These are phyloP conservation scores for Monosporozyma aquatica DNA, from an alignment of 805 yeast species.

Conservation along the genomic window DNA sequence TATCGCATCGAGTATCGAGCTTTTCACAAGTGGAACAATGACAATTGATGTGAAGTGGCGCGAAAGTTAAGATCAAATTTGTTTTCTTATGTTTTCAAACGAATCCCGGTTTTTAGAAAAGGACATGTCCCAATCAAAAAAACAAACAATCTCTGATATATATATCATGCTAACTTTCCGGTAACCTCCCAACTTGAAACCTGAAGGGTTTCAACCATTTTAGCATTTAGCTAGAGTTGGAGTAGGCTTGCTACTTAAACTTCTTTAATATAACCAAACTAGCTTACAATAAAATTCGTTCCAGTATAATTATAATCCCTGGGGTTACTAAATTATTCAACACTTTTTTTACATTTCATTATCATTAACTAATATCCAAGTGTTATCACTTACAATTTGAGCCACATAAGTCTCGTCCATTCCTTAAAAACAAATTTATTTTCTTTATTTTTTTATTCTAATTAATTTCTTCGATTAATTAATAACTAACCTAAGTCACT, in stretches of 20 bases:
- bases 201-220: constrained; percentile 1
- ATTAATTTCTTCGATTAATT: constrained; percentile 6
- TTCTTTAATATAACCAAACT: neutral
- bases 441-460: neutral
- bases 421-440: constrained; percentile 9
- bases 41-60: too few species aligned
- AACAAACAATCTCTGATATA: neutral
- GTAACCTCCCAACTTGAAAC: neutral
- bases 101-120: neutral
- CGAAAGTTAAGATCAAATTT: too few species aligned
- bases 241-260: too few species aligned
- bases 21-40: too few species aligned
- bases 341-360: neutral
- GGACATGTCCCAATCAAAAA: too few species aligned
- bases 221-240: too few species aligned
- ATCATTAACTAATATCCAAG: neutral
- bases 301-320: neutral
- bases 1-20: too few species aligned
- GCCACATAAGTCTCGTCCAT: constrained; percentile 19
- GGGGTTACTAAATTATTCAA: neutral
- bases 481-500: constrained; percentile 4
- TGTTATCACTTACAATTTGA: constrained; percentile 2
- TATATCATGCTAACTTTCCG: neutral
- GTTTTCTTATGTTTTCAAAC: too few species aligned
- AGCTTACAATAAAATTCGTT: neutral